phyloP scores from a whole-genome alignment of 1,284 basidiomycete species.

The Ceratorhiza oryzae-sativae region DNA sequence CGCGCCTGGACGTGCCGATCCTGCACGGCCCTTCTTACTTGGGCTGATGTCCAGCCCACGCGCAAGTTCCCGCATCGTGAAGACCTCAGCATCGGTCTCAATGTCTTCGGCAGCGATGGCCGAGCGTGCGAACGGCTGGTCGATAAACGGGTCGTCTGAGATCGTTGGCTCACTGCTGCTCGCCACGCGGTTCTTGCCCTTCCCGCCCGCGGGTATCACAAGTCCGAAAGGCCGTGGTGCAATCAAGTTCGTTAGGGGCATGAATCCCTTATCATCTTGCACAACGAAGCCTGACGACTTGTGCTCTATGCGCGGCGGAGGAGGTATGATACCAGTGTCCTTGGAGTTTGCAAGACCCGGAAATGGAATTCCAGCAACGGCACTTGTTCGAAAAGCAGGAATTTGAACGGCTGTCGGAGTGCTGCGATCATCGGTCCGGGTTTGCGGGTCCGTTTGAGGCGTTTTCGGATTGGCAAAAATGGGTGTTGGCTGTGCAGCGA shows the following conservation, averaged over 20 bases:
- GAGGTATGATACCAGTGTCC: constrained; percentile 14
- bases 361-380: not conserved
- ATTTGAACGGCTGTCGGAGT: constrained; percentile 2
- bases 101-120: not conserved
- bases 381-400: constrained; percentile 25
- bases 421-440: not conserved
- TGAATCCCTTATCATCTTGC: constrained; percentile 1
- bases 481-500: constrained; percentile 18
- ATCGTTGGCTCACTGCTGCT: constrained; percentile 6
- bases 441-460: not conserved
- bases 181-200: constrained; percentile 16
- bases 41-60: constrained; percentile 6
- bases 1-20: constrained; percentile 4
- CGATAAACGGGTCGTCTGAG: constrained; percentile 5
- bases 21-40: constrained; percentile 1
- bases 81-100: constrained; percentile 20
- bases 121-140: constrained; percentile 13
- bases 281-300: not conserved
- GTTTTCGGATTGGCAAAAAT: constrained; percentile 17
- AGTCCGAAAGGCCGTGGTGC: constrained; percentile 19
- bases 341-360: not conserved
- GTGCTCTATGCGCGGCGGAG: constrained; percentile 24
- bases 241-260: constrained; percentile 24
- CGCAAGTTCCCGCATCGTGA: constrained; percentile 23
- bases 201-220: not conserved